Percentiles rank a stretch among this genome's conserved stretches.
phyloP scores from a whole-genome alignment of 768 basidiomycete species.

The Mycena galopus region DNA sequence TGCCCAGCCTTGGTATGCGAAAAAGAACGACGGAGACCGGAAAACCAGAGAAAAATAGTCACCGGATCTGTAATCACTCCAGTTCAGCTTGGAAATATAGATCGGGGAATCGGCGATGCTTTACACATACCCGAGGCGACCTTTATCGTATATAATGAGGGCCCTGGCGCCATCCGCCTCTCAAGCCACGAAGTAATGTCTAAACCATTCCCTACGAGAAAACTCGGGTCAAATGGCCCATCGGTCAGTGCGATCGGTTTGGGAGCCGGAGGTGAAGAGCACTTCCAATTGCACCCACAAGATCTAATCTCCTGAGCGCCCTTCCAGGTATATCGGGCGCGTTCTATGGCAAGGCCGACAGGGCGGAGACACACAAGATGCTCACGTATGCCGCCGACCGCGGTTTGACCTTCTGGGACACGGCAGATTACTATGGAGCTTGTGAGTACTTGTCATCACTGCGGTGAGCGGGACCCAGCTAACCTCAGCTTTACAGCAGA shows the following conservation, averaged over 20 bases:
- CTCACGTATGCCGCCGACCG: slow-evolving; percentile 37
- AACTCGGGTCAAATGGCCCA: slow-evolving; percentile 29
- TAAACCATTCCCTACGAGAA: slow-evolving; percentile 18
- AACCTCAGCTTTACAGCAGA: slow-evolving; percentile 34
- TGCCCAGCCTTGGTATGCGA: background rate
- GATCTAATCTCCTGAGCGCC: background rate
- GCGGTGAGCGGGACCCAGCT: background rate
- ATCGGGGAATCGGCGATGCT: background rate
- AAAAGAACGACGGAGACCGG: too few relatives aligned
- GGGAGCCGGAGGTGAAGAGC: slow-evolving; percentile 22
- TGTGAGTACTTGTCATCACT: slow-evolving; percentile 14
- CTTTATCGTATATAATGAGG: background rate
- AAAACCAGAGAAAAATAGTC: too few relatives aligned
- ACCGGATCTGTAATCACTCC: background rate
- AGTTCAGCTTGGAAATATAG: background rate
- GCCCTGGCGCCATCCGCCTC: background rate
- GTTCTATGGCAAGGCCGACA: slow-evolving; percentile 34
- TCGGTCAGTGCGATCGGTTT: slow-evolving; percentile 30
- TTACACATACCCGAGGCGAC: slow-evolving; percentile 6
- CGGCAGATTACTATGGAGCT: slow-evolving; percentile 51
- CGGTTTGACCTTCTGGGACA: slow-evolving; percentile 61
- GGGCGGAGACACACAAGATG: slow-evolving; percentile 18
- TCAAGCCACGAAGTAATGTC: slow-evolving; percentile 8
- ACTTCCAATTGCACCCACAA: background rate
- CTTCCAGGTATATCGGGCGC: slow-evolving; percentile 28